Percentiles rank a stretch among this genome's conserved stretches.
Evolutionary conservation across 2,329 filamentous ascomycete species (phyloP).

Genomic region (Verticillium nonalfalfae): DNA sequence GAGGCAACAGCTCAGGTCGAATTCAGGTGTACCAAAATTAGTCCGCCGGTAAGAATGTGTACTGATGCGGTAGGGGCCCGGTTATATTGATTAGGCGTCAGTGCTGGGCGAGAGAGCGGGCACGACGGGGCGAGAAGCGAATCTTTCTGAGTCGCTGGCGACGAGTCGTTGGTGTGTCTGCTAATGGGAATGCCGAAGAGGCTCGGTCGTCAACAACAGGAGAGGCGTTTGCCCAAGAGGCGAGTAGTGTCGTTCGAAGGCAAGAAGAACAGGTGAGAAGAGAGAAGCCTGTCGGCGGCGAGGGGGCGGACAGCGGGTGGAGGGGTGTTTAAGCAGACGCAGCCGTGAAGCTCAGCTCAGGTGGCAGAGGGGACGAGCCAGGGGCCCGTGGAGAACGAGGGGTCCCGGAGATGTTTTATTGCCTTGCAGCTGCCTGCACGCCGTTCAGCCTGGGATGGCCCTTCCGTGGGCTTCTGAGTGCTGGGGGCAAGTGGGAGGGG

Average conservation of each 20-base stretch:
- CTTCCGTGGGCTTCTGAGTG: neutral
- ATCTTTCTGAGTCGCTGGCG: neutral
- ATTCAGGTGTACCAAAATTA: neutral
- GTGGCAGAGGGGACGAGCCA: neutral
- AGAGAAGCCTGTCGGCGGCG: neutral
- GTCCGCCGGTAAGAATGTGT: neutral
- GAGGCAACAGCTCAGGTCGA: neutral
- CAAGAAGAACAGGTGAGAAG: neutral
- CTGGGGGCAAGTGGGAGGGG: neutral
- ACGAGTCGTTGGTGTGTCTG: neutral
- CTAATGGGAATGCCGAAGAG: neutral
- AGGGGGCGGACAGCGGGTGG: neutral
- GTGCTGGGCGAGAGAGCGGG: neutral
- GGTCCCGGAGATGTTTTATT: constrained; percentile 2
- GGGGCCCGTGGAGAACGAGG: constrained; percentile 5
- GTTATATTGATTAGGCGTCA: neutral
- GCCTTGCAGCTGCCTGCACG: neutral
- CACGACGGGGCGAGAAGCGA: neutral
- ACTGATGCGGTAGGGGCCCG: neutral
- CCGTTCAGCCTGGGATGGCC: neutral
- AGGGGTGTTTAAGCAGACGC: neutral
- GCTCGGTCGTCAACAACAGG: neutral
- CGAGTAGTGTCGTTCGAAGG: neutral
- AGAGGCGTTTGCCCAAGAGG: neutral
- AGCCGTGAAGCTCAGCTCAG: neutral